Percentiles rank a stretch among this genome's conserved stretches.
These are phyloP conservation scores for Scytalidium lignicola DNA, from an alignment of 2,329 filamentous ascomycete genomes.

Conservation along the genomic window DNA sequence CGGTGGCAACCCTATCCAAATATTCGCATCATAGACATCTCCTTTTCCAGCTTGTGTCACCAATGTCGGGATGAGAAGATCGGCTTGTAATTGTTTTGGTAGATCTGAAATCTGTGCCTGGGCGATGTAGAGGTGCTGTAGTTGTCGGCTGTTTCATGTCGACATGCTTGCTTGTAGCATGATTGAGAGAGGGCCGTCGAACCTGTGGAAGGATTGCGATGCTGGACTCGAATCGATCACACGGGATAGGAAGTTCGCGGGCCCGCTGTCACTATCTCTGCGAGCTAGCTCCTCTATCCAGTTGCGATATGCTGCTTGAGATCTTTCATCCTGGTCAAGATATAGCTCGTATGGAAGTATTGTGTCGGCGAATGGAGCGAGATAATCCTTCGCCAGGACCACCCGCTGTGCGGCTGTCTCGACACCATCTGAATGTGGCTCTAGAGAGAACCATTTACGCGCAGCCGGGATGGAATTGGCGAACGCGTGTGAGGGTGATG, in stretches of 20 bases:
- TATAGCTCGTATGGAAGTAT: slow-evolving; percentile 54
- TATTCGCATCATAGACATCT: slow-evolving; percentile 79
- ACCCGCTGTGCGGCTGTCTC: not conserved
- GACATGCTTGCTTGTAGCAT: slow-evolving; percentile 16
- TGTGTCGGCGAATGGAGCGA: slow-evolving; percentile 35
- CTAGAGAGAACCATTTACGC: slow-evolving; percentile 51
- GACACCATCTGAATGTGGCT: not conserved
- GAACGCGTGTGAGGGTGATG: not conserved
- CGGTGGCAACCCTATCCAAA: slow-evolving; percentile 84
- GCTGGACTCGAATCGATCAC: slow-evolving; percentile 3
- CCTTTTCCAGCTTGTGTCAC: slow-evolving; percentile 63
- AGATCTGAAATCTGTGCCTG: slow-evolving; percentile 71
- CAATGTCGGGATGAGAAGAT: slow-evolving; percentile 63
- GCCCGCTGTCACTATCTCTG: not conserved
- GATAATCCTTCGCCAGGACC: slow-evolving; percentile 26
- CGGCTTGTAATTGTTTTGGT: slow-evolving; percentile 54
- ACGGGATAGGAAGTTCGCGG: not conserved
- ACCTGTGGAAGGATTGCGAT: slow-evolving; percentile 34
- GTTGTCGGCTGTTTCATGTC: not conserved
- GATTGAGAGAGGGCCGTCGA: slow-evolving; percentile 34
- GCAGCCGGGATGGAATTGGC: slow-evolving; percentile 43
- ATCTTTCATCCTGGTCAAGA: slow-evolving; percentile 8
- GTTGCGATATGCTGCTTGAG: not conserved
- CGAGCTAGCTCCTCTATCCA: not conserved
- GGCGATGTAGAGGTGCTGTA: slow-evolving; percentile 68